Percentiles rank a stretch among this genome's conserved stretches.
phyloP scores from a whole-genome alignment of 306 rosid genomes.

The Castanea crenata region DNA sequence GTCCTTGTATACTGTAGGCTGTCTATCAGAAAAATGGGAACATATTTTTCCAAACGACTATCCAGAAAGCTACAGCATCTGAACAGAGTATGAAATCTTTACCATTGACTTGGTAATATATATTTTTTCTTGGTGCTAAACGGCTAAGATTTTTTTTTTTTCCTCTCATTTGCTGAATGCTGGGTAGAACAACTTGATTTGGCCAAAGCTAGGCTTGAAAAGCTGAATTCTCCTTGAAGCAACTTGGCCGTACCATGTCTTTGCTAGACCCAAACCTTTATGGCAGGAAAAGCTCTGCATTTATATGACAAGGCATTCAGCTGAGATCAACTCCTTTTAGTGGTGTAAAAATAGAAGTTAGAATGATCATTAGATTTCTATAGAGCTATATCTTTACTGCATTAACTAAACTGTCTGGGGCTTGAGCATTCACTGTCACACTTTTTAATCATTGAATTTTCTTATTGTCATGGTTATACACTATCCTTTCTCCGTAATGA shows the following conservation, averaged over 20 bases:
- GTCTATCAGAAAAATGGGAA: conserved; percentile 70
- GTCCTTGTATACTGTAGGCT: conserved; percentile 31
- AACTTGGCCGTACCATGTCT: background rate
- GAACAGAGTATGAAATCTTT: conserved; percentile 57
- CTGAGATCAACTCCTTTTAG: conserved; percentile 7
- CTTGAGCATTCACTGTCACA: background rate
- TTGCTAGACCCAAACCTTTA: conserved; percentile 1
- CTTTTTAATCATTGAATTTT: background rate
- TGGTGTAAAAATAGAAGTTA: conserved; percentile 3
- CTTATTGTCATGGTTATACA: background rate
- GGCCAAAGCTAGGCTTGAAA: conserved; percentile 46
- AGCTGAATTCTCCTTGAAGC: conserved; percentile 44
- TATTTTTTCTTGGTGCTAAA: background rate
- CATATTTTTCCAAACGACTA: conserved; percentile 60
- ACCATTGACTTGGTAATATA: background rate
- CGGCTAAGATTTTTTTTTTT: conserved; percentile 1
- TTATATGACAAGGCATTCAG: background rate
- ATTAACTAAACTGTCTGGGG: background rate
- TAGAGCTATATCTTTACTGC: background rate
- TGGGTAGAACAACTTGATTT: conserved; percentile 56
- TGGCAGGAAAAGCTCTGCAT: background rate
- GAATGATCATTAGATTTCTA: background rate
- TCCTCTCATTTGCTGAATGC: conserved; percentile 2
- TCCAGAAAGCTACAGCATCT: conserved; percentile 52
- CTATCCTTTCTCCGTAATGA: background rate